Percentiles rank a stretch among this genome's conserved stretches.
phyloP scores from a whole-genome alignment of 176 grass and related monocot species.

The Eleusine coracana region DNA sequence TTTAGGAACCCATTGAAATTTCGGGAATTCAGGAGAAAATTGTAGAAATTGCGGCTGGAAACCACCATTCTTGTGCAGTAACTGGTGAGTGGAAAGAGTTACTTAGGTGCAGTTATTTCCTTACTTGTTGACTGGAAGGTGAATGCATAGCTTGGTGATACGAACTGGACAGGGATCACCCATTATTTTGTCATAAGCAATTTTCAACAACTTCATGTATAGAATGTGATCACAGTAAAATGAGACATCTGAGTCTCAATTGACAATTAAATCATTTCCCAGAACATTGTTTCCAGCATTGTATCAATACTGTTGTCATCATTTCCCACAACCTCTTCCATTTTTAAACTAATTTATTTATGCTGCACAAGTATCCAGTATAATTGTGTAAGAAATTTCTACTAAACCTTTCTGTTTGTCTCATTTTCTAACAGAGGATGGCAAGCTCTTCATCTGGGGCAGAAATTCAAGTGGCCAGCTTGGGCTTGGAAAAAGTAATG shows the following conservation, averaged over 20 bases:
- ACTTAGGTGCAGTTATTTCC: background rate
- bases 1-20: constrained; percentile 83
- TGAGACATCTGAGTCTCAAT: background rate
- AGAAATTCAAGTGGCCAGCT: constrained; percentile 95
- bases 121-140: constrained; percentile 23
- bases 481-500: constrained; percentile 93
- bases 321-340: background rate
- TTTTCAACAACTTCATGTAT: background rate
- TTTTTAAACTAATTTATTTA: background rate
- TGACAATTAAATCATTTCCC: background rate
- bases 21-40: constrained; percentile 66
- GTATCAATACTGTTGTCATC: constrained; percentile 11
- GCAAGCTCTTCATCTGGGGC: constrained; percentile 87
- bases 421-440: constrained; percentile 52
- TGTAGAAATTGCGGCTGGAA: constrained; percentile 74
- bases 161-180: background rate
- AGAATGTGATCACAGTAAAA: background rate
- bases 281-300: background rate
- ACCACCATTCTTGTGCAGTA: constrained; percentile 81
- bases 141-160: constrained; percentile 1
- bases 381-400: background rate
- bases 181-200: background rate
- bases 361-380: constrained; percentile 2
- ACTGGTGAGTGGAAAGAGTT: constrained; percentile 65
- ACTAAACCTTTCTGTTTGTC: constrained; percentile 23